Evolutionary conservation across 1,284 basidiomycete genomes (phyloP), one percentile per base, ranked within the genome.

Genomic region (Albatrellus sp.): DNA sequence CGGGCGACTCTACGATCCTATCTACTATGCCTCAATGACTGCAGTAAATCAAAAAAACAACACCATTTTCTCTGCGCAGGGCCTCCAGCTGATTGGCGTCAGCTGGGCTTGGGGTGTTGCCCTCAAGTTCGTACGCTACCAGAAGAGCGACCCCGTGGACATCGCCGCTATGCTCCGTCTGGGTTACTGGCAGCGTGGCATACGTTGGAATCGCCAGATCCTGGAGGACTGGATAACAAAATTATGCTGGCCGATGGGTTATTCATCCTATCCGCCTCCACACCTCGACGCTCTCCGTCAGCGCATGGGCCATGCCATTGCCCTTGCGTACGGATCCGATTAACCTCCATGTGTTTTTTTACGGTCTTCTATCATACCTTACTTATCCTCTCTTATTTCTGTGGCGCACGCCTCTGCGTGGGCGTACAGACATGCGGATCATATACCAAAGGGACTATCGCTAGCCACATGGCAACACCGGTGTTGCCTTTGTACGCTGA

Each of bases 41-140:
- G 59, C 63, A 2, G 63, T 66, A 46, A 80, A 80, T 52, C 50
- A 70, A n/a, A 53, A 58, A 1, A 57, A 70, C 34, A 74, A 79
- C 54, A 77, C 75, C 1, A 61, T 82, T n/a, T 82, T 70, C 57
- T 57, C 60, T 0, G 70, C 72, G 0, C 59, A 60, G 0, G 76
- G 77, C 35, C 66, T 83, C 33, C 58, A 56, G 1, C 64, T 80
- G 44, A 59, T 81, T 52, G 73, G 70, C 49, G 77, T 82, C 1
- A 72, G 75, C 29, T 79, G 78, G 50, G 71, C 73, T 46, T 83
- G 80, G 80, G 70, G 72, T 0, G 69, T 82, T 28, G 75, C 79
- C 2, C 69, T 82, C 49, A 83, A 83, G 56, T 66, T 83, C n/a
- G 75, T 78, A 24, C 67, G 80, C 7, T 83, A 76, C 56, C 59